Evolutionary conservation across 2,329 filamentous ascomycete genomes (phyloP).

Genomic region (Colletotrichum liaoningense): DNA sequence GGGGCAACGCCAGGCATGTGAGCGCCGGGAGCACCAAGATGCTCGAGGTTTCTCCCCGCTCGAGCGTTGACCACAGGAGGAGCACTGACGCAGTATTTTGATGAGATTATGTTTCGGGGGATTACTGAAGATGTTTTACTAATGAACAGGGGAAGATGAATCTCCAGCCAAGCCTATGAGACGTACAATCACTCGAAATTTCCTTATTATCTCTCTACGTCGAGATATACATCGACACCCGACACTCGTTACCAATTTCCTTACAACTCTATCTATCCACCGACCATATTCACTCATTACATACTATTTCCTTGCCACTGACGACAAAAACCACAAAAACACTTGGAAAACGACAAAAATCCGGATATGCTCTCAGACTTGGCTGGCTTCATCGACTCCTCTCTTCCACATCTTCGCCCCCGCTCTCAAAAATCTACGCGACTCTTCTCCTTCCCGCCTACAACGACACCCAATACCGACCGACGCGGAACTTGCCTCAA

Average conservation of each 20-base stretch:
- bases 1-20: slow-evolving; percentile 75
- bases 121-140: slow-evolving; percentile 1
- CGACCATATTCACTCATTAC: slow-evolving; percentile 48
- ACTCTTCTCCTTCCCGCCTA: background rate
- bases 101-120: background rate
- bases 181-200: slow-evolving; percentile 26
- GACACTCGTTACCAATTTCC: slow-evolving; percentile 30
- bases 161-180: slow-evolving; percentile 30
- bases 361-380: slow-evolving; percentile 12
- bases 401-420: background rate
- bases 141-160: background rate
- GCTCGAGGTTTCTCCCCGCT: slow-evolving; percentile 72
- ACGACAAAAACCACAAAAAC: slow-evolving; percentile 31
- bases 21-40: slow-evolving; percentile 83
- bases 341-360: slow-evolving; percentile 30
- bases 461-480: background rate
- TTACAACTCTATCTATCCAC: slow-evolving; percentile 27
- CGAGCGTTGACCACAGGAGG: slow-evolving; percentile 57
- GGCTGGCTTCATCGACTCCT: slow-evolving; percentile 9
- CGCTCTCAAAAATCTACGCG: background rate
- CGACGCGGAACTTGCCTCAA: background rate
- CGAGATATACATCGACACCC: background rate
- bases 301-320: slow-evolving; percentile 44
- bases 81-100: slow-evolving; percentile 21
- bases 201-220: background rate